Percentiles rank a stretch among this genome's conserved stretches.
Conservation (phyloP, 306 rosid genomes). For the Quercus gilva region DNA sequence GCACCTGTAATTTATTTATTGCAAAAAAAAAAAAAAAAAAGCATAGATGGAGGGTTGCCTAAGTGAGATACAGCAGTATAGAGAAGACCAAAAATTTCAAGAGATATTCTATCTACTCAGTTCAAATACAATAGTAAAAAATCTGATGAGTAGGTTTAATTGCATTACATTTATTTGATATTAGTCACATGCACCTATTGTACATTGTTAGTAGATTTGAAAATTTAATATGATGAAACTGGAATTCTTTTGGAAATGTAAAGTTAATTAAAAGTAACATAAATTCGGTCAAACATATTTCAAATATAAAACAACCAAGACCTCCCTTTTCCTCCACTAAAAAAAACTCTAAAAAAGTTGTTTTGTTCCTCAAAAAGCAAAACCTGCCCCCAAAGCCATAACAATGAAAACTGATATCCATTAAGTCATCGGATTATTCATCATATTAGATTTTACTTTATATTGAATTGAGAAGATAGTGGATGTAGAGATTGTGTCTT, state of each 20-base stretch:
- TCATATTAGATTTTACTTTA: too few species aligned
- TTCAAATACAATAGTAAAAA: neutral
- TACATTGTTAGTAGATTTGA: neutral
- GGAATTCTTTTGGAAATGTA: neutral
- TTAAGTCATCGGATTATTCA: too few species aligned
- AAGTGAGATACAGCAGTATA: neutral
- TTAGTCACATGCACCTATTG: neutral
- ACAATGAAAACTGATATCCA: neutral
- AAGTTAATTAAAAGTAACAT: neutral
- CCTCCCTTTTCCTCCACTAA: neutral
- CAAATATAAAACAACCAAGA: neutral
- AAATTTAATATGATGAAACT: neutral
- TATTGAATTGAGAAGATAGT: too few species aligned
- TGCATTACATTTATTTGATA: neutral
- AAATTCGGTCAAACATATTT: neutral
- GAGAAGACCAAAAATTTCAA: neutral
- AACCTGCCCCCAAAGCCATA: neutral
- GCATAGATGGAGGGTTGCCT: neutral
- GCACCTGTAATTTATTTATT: slow-evolving; percentile 18
- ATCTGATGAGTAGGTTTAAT: neutral
- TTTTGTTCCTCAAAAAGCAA: neutral
- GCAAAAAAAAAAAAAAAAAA: neutral
- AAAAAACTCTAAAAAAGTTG: neutral
- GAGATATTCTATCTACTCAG: neutral
- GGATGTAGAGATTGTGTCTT: too few species aligned